phyloP scores from a whole-genome alignment of 768 basidiomycete species.

The Pleurotus sapidus region DNA sequence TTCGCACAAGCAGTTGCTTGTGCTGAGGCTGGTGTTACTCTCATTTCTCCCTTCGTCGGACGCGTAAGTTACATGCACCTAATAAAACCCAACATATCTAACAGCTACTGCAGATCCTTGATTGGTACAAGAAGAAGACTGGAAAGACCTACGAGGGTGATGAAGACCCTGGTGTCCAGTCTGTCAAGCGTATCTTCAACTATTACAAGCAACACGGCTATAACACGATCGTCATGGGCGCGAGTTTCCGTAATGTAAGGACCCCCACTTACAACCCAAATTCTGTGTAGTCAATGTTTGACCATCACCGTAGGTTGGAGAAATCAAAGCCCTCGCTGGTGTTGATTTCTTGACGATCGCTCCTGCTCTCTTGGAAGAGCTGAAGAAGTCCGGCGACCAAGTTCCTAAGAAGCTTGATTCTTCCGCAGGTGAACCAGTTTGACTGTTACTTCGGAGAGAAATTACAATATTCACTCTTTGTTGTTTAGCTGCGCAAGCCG shows the following conservation, averaged over 20 bases:
- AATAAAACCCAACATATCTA: slow-evolving; percentile 9
- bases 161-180: slow-evolving; percentile 93
- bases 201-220: slow-evolving; percentile 99
- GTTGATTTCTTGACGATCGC: slow-evolving; percentile 98
- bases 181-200: slow-evolving; percentile 97
- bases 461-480: slow-evolving; percentile 4
- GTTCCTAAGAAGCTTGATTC: slow-evolving; percentile 87
- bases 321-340: slow-evolving; percentile 93
- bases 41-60: slow-evolving; percentile 99
- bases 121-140: slow-evolving; percentile 95
- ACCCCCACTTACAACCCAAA: neutral
- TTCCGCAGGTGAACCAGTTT: slow-evolving; percentile 43
- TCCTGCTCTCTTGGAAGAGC: slow-evolving; percentile 86
- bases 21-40: slow-evolving; percentile 95
- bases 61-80: slow-evolving; percentile 56
- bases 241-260: slow-evolving; percentile 96
- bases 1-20: slow-evolving; percentile 99
- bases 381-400: slow-evolving; percentile 72
- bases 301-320: slow-evolving; percentile 55
- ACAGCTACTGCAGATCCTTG: slow-evolving; percentile 71
- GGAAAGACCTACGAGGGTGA: slow-evolving; percentile 89
- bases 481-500: slow-evolving; percentile 45
- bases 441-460: slow-evolving; percentile 1
- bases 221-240: slow-evolving; percentile 99
- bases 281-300: slow-evolving; percentile 6